phyloP scores from a whole-genome alignment of 257 asterid species.

The Verbena officinalis region DNA sequence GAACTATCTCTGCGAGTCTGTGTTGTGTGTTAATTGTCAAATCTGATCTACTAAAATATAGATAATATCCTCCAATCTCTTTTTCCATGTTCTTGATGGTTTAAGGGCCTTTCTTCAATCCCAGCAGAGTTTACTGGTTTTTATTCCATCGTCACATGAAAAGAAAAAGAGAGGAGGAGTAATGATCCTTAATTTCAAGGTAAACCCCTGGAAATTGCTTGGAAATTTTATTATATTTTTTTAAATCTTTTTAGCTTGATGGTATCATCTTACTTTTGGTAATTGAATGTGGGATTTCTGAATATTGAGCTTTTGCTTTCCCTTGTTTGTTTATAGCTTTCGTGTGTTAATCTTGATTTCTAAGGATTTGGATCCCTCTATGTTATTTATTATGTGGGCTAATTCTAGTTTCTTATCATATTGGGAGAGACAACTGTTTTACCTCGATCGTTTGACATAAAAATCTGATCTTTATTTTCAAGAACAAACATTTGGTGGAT shows the following conservation, averaged over 20 bases:
- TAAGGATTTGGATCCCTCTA: constrained; percentile 9
- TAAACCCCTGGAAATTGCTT: constrained; percentile 22
- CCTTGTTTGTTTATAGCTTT: neutral
- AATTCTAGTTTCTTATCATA: neutral
- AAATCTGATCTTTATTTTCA: constrained; percentile 11
- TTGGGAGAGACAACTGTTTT: neutral
- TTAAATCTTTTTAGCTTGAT: neutral
- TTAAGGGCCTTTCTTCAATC: constrained; percentile 26
- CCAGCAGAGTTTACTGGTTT: neutral
- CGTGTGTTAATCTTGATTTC: neutral
- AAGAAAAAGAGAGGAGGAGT: neutral
- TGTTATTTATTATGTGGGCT: constrained; percentile 12
- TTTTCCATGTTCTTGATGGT: constrained; percentile 25
- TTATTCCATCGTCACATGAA: constrained; percentile 15
- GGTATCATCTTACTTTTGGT: neutral
- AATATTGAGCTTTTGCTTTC: constrained; percentile 8
- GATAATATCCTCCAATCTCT: too few relatives aligned
- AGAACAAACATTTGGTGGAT: neutral
- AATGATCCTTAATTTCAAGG: constrained; percentile 46
- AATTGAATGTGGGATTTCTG: constrained; percentile 16
- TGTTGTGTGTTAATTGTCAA: constrained; percentile 24
- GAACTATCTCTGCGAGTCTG: constrained; percentile 22
- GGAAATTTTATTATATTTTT: neutral
- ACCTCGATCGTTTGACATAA: neutral
- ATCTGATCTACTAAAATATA: too few relatives aligned